phyloP scores from a whole-genome alignment of 371 early-diverging fungal species.

The Synchytrium microbalum region DNA sequence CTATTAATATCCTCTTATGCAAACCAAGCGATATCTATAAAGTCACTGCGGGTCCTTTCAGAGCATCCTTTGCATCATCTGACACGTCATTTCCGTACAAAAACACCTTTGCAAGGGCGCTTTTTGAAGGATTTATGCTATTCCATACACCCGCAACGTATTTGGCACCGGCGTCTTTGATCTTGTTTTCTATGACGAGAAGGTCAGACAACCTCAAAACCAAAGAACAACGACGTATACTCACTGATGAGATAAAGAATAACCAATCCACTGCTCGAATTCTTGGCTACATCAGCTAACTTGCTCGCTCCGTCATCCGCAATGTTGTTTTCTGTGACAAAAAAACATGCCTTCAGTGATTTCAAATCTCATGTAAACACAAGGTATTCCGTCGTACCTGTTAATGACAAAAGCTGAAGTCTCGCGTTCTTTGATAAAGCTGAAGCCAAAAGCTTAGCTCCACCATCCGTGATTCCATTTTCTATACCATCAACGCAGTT shows the following conservation, averaged over 20 bases:
- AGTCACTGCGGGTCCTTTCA: no score
- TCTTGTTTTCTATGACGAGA: neutral
- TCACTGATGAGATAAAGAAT: neutral
- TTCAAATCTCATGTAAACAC: no score
- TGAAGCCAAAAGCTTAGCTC: neutral
- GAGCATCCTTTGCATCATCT: no score
- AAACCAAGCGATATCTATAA: no score
- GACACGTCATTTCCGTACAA: neutral
- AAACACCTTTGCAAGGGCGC: neutral
- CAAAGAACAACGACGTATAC: no score
- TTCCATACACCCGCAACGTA: neutral
- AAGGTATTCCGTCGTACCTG: neutral
- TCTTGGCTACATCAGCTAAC: neutral
- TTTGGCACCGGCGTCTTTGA: neutral
- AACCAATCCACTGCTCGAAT: neutral
- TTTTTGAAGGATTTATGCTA: neutral
- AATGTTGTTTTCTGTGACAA: neutral
- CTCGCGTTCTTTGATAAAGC: neutral
- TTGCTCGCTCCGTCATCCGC: neutral
- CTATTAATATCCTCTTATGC: no score
- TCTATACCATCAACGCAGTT: neutral
- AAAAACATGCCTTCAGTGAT: no score
- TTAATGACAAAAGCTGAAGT: neutral
- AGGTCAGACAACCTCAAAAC: no score
- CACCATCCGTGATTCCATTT: neutral